phyloP scores from a whole-genome alignment of 2,329 filamentous ascomycete genomes.

The Geosmithia putterillii region DNA sequence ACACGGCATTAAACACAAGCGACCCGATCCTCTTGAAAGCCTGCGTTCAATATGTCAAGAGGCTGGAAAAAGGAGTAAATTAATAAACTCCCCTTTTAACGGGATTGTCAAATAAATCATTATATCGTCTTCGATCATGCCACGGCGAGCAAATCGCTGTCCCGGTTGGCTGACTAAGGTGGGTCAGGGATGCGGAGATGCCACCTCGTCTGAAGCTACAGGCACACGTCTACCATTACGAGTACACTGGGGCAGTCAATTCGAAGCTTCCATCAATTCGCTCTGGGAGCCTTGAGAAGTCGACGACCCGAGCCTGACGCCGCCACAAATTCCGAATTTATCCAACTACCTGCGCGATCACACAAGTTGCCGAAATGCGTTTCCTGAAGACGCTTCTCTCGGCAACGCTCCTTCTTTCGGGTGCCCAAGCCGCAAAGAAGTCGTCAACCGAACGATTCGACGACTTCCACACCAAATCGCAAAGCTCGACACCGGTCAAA shows the following conservation, averaged over 20 bases:
- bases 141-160: neutral
- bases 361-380: conserved; percentile 44
- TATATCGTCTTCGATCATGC: neutral
- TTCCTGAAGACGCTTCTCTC: conserved; percentile 51
- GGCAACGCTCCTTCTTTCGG: conserved; percentile 47
- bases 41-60: neutral
- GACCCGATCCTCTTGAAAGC: neutral
- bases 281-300: neutral
- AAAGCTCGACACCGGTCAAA: conserved; percentile 56
- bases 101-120: neutral
- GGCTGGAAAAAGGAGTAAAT: neutral
- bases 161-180: neutral
- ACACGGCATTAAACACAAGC: neutral
- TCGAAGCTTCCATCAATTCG: neutral
- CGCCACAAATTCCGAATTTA: neutral
- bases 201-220: neutral
- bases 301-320: neutral
- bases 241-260: neutral
- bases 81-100: too few species aligned
- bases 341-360: neutral
- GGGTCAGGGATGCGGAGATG: neutral
- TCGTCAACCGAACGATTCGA: conserved; percentile 53
- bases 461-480: conserved; percentile 56
- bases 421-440: conserved; percentile 53
- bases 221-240: neutral